phyloP scores from a whole-genome alignment of 768 basidiomycete genomes.

The Calocera viscosa region DNA sequence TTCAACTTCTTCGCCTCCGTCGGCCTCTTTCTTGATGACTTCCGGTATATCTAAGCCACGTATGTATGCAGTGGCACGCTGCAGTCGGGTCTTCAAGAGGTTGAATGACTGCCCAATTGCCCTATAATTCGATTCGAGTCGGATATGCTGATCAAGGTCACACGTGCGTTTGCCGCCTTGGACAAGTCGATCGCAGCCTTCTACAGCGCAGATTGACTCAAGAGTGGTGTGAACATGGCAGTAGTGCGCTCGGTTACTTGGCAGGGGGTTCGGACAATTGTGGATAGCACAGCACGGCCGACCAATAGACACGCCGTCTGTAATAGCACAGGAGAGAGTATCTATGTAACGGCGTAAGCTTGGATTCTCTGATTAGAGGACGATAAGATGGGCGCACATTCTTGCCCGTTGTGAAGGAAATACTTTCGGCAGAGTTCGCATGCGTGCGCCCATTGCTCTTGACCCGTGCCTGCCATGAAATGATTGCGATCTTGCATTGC shows the following conservation, averaged over 20 bases:
- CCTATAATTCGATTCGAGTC: slow-evolving; percentile 10
- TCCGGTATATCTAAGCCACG: no score
- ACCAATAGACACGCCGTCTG: slow-evolving; percentile 28
- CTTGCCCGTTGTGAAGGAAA: neutral
- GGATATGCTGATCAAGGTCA: slow-evolving; percentile 19
- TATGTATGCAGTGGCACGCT: neutral
- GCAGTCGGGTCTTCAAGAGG: neutral
- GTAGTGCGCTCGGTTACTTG: slow-evolving; percentile 13
- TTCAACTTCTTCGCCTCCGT: no score
- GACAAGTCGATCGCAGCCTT: neutral
- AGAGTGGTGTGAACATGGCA: slow-evolving; percentile 15
- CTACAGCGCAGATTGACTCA: slow-evolving; percentile 17
- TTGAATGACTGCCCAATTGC: slow-evolving; percentile 14
- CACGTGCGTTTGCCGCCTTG: slow-evolving; percentile 17
- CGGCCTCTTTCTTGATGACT: no score
- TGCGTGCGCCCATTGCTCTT: slow-evolving; percentile 10
- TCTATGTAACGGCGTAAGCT: neutral
- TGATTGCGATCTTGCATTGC: neutral
- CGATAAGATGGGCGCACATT: neutral
- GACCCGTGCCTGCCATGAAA: neutral
- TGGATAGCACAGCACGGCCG: slow-evolving; percentile 26
- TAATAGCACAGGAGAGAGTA: slow-evolving; percentile 17
- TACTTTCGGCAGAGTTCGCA: slow-evolving; percentile 4
- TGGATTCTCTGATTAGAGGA: neutral
- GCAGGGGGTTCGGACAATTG: slow-evolving; percentile 22